These are phyloP conservation scores for Fusarium hainanense DNA, from an alignment of 2,329 filamentous ascomycete genomes.

Conservation along the genomic window DNA sequence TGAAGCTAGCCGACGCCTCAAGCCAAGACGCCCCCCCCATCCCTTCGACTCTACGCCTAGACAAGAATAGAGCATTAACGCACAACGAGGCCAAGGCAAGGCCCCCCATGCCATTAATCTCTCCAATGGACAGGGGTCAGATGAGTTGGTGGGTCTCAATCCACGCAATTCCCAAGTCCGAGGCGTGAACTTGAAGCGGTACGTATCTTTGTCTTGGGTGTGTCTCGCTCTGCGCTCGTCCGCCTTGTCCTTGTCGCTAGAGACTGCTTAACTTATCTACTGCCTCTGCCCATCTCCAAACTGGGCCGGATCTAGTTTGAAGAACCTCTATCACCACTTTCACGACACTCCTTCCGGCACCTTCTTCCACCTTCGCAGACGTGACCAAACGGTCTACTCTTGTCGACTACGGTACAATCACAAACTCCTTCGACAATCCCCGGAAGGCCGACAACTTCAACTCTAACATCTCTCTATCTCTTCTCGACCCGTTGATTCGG, in stretches of 20 bases:
- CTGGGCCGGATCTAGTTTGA: conserved; percentile 36
- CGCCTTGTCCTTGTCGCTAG: conserved; percentile 41
- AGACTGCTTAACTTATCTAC: conserved; percentile 45
- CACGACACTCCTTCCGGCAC: conserved; percentile 55
- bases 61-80: conserved; percentile 58
- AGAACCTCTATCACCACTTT: conserved; percentile 48
- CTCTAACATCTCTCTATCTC: conserved; percentile 31
- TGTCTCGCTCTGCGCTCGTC: conserved; percentile 36
- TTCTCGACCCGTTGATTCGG: conserved; percentile 64
- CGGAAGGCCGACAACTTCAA: conserved; percentile 32
- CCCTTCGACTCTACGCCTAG: conserved; percentile 35
- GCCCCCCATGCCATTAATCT: conserved; percentile 51
- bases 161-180: conserved; percentile 53
- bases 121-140: conserved; percentile 48
- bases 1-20: conserved; percentile 43
- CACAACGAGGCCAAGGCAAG: conserved; percentile 49
- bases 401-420: conserved; percentile 31
- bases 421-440: conserved; percentile 30
- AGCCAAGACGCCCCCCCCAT: conserved; percentile 46
- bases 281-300: conserved; percentile 38
- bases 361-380: conserved; percentile 41
- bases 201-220: conserved; percentile 41
- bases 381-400: conserved; percentile 45
- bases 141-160: conserved; percentile 41
- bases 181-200: conserved; percentile 40